Evolutionary conservation across 2,329 filamentous ascomycete species (phyloP).

Genomic region (Alternaria incomplexa): DNA sequence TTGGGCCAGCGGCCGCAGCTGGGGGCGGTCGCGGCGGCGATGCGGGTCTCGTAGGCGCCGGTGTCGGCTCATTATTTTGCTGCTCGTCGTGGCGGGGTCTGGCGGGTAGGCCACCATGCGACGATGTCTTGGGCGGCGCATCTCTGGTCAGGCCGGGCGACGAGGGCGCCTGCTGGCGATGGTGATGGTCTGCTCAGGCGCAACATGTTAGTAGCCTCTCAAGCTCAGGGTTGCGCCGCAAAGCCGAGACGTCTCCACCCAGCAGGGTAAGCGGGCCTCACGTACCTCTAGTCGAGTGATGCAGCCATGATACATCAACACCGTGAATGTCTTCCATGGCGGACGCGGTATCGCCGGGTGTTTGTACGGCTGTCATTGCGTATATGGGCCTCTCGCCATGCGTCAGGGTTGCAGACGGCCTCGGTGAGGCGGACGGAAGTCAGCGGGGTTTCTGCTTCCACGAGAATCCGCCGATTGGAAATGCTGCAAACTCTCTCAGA

Average conservation of each 20-base stretch:
- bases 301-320: constrained; percentile 90
- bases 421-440: constrained; percentile 25
- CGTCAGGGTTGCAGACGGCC: constrained; percentile 16
- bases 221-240: constrained; percentile 16
- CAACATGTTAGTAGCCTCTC: constrained; percentile 26
- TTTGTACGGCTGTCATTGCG: constrained; percentile 31
- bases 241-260: constrained; percentile 25
- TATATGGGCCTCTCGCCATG: constrained; percentile 34
- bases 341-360: constrained; percentile 25
- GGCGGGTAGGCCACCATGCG: constrained; percentile 38
- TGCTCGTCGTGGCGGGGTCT: constrained; percentile 22
- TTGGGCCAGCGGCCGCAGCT: constrained; percentile 18
- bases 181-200: constrained; percentile 40
- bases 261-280: constrained; percentile 53
- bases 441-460: constrained; percentile 35
- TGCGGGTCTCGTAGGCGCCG: constrained; percentile 32
- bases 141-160: constrained; percentile 44
- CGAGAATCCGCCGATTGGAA: constrained; percentile 32
- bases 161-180: constrained; percentile 45
- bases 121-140: constrained; percentile 44
- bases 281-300: constrained; percentile 83
- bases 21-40: constrained; percentile 29
- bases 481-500: constrained; percentile 13
- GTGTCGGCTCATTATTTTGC: constrained; percentile 19
- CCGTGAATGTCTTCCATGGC: constrained; percentile 80